Evolutionary conservation across 208 protist species (phyloP), one percentile per base, ranked within the genome.

Genomic region (Crithidia thermophila): DNA sequence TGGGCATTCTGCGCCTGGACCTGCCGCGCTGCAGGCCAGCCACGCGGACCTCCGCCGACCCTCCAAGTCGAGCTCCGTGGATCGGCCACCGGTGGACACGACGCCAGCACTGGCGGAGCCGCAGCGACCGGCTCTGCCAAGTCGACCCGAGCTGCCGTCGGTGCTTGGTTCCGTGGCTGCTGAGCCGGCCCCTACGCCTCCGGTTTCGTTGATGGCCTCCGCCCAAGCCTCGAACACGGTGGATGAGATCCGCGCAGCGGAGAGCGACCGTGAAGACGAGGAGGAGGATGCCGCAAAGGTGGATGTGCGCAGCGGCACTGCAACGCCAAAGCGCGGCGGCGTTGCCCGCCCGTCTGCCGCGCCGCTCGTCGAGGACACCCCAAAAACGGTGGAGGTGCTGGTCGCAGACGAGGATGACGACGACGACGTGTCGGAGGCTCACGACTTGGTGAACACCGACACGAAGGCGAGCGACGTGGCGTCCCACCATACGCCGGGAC

Each of bases 61-160:
- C 20, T 18, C 28, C 16, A 9, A 2, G 42, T 62, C 42, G 4
- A 46, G 47, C 13, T 68, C 60, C 31, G 3, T 42, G 3, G 60
- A 68, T 21, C 33, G 53, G 20, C 23, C 46, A 20, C 31, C 20
- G 21, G 27, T 13, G 8, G 51, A 62, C 4, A 18, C 18, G 18
- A 63, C 61, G 9, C 62, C 52, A 14, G 30, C 57, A 3, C 49
- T 79, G 4, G 55, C 42, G 20, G 59, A 83, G 46, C 77, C 70
- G 14, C 71, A 66, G 47, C 62, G 72, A 11, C 16, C 63, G 28
- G 47, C 68, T 9, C 42, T 33, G 7, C 23, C 60, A 11, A 52
- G 40, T n/a, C 59, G 59, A n/a, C 21, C 60, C 13, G 52, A 39
- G 3, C 16, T 36, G 18, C 4, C 52, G 4, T 27, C 34, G 7